Conservation (phyloP, 1,139 yeast species). For the Candida buenavistaensis region DNA sequence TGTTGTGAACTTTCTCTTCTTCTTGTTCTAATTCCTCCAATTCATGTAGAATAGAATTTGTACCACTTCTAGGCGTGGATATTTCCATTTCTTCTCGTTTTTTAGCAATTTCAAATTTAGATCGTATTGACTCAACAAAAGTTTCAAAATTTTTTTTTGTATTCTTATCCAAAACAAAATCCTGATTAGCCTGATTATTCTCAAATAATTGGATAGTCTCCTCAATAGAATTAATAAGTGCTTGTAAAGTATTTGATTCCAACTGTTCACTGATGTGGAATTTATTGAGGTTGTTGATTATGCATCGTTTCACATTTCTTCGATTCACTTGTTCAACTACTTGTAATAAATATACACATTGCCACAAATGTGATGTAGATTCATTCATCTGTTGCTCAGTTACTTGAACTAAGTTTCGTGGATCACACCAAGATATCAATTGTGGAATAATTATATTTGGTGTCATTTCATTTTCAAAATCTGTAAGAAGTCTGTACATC, state of each 20-base stretch:
- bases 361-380: slow-evolving; percentile 57
- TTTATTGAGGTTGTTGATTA: slow-evolving; percentile 54
- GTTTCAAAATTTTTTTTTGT: slow-evolving; percentile 49
- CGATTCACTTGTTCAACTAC: slow-evolving; percentile 52
- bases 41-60: slow-evolving; percentile 17
- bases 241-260: slow-evolving; percentile 31
- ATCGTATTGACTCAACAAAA: slow-evolving; percentile 34
- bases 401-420: slow-evolving; percentile 60
- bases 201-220: slow-evolving; percentile 28
- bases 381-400: slow-evolving; percentile 37
- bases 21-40: slow-evolving; percentile 11
- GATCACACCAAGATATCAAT: slow-evolving; percentile 84
- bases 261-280: slow-evolving; percentile 35
- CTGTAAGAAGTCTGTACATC: slow-evolving; percentile 52
- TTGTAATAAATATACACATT: slow-evolving; percentile 57
- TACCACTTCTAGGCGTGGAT: slow-evolving; percentile 11
- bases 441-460: slow-evolving; percentile 73
- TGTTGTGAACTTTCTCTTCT: background rate
- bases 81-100: slow-evolving; percentile 19
- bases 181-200: slow-evolving; percentile 24
- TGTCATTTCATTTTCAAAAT: slow-evolving; percentile 26
- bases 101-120: slow-evolving; percentile 27
- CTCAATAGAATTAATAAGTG: slow-evolving; percentile 33
- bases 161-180: slow-evolving; percentile 41
- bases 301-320: slow-evolving; percentile 54